A percentile compares a stretch with the other conserved stretches of the same genome.
Evolutionary conservation across 1,284 basidiomycete genomes (phyloP).

Genomic region (Ceratobasidium sp.): DNA sequence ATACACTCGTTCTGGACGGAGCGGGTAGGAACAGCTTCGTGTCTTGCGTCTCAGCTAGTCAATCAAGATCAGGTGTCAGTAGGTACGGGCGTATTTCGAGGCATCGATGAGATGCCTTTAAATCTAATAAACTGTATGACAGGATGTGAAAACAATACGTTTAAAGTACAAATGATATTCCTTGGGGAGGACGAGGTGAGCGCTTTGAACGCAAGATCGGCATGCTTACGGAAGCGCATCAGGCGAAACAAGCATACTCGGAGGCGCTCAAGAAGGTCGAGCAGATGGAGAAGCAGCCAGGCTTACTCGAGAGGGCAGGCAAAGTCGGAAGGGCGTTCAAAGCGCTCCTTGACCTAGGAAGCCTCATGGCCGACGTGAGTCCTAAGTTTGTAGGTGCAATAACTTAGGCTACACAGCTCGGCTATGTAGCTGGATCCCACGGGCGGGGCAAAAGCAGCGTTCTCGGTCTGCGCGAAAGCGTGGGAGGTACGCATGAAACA

Average conservation of each 20-base stretch:
- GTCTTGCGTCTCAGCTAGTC: not conserved
- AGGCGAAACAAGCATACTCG: not conserved
- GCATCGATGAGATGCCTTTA: too few species aligned
- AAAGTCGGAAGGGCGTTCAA: not conserved
- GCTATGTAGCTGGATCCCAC: not conserved
- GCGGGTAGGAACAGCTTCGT: not conserved
- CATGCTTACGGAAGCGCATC: too few species aligned
- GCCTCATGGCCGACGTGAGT: conserved; percentile 13
- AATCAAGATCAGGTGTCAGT: too few species aligned
- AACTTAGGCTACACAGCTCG: too few species aligned
- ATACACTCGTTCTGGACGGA: not conserved
- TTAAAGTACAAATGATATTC: too few species aligned
- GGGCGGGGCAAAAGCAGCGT: not conserved
- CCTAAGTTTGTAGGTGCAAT: too few species aligned
- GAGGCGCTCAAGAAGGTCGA: not conserved
- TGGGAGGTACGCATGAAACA: conserved; percentile 2
- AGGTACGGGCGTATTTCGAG: too few species aligned
- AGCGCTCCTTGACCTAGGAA: not conserved
- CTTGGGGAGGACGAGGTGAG: too few species aligned
- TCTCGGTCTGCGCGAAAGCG: not conserved
- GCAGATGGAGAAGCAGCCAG: not conserved
- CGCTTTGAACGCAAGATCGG: too few species aligned
- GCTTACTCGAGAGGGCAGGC: not conserved
- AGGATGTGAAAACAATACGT: too few species aligned
- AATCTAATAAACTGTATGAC: too few species aligned